These are phyloP conservation scores for Esteya vermicola DNA, from an alignment of 2,329 filamentous ascomycete genomes.

Conservation along the genomic window DNA sequence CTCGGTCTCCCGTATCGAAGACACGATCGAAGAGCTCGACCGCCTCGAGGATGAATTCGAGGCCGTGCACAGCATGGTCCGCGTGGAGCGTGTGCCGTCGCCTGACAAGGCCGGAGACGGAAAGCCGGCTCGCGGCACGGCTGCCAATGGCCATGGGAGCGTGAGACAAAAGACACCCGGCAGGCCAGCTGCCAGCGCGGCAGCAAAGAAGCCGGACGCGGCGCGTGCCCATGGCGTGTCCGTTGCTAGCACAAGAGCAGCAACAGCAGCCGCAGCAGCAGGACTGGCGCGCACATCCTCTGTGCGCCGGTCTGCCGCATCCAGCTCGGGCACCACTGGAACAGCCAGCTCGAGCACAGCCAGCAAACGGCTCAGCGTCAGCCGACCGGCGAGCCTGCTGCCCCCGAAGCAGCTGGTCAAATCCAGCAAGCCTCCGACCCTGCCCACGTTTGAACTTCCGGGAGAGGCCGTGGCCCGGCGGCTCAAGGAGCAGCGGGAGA, in stretches of 20 bases:
- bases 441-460: constrained; percentile 45
- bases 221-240: too few relatives aligned
- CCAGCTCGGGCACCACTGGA: constrained; percentile 1
- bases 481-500: constrained; percentile 43
- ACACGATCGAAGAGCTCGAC: constrained; percentile 49
- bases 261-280: background rate
- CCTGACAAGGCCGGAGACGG: constrained; percentile 15
- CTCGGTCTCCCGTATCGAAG: constrained; percentile 36
- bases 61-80: constrained; percentile 28
- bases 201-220: constrained; percentile 19
- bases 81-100: constrained; percentile 18
- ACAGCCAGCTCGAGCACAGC: constrained; percentile 11
- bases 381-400: constrained; percentile 26
- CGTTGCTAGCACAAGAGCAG: too few relatives aligned
- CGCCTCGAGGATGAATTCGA: constrained; percentile 48
- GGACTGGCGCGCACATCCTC: constrained; percentile 14
- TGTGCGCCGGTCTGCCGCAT: constrained; percentile 27
- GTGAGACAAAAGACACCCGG: too few relatives aligned
- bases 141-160: background rate
- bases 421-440: constrained; percentile 39
- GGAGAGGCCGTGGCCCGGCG: constrained; percentile 46
- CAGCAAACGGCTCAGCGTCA: constrained; percentile 15
- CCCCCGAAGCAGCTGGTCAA: constrained; percentile 32
- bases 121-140: background rate
- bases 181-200: too few relatives aligned